phyloP scores from a whole-genome alignment of 139 green algal genomes.

The Marvania coccoides region DNA sequence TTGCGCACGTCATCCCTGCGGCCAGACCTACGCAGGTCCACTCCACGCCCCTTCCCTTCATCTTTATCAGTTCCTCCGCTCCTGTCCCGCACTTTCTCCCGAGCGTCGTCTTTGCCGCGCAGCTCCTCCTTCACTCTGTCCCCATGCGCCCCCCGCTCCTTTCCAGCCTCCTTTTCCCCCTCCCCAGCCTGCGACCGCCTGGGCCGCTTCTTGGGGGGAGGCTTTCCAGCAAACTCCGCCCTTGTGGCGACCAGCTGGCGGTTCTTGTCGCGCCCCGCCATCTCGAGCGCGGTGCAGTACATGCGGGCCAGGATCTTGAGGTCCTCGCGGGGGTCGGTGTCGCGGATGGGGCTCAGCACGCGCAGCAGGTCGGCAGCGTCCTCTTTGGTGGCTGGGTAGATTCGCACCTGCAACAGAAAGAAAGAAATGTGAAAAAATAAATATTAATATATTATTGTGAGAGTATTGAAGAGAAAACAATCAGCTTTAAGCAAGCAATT shows the following conservation, averaged over 20 bases:
- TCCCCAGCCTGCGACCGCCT: too few species aligned
- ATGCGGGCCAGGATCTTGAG: slow-evolving; percentile 40
- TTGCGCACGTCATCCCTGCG: too few species aligned
- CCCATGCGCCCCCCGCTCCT: too few species aligned
- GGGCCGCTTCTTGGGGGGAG: too few species aligned
- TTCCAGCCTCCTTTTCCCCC: too few species aligned
- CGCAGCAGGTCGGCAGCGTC: neutral
- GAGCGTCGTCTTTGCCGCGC: neutral
- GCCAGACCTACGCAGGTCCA: too few species aligned
- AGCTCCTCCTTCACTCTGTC: too few species aligned
- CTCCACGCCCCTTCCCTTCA: neutral
- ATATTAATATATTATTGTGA: too few species aligned
- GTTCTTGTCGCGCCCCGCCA: slow-evolving; percentile 14
- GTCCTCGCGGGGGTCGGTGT: slow-evolving; percentile 37
- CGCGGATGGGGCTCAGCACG: slow-evolving; percentile 5
- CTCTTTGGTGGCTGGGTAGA: slow-evolving; percentile 3
- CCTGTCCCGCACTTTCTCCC: neutral
- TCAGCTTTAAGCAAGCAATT: too few species aligned
- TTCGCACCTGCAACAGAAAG: too few species aligned
- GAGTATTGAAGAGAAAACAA: too few species aligned
- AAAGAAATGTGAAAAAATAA: too few species aligned
- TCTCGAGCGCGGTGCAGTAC: slow-evolving; percentile 33
- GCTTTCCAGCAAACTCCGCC: slow-evolving; percentile 26
- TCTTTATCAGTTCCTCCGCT: neutral
- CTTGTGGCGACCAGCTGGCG: slow-evolving; percentile 18